Base-by-base conservation (phyloP, 495 filamentous ascomycete genomes). In the Daldinia childiae region DNA sequence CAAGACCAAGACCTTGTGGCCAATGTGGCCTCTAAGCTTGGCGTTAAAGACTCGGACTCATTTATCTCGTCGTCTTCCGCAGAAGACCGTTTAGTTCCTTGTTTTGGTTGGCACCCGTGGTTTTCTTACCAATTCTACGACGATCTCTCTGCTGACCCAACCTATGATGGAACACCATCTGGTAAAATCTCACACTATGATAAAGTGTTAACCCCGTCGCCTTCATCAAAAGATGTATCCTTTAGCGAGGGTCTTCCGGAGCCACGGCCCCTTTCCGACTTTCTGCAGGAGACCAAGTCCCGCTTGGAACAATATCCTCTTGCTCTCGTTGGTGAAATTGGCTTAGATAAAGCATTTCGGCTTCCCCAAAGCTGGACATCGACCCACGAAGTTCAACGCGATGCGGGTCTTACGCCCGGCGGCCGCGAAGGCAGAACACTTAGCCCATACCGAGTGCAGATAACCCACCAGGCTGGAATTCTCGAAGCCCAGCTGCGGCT, bases 31-130 rank as follows among this genome's bases (percentile, higher is more conserved):
- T 78, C 83, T 30, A 54, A 85, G 73, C 78, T 82, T 12, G 73
- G 78, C 60, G 70, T 77, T 66, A 57, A 64, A 14, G 59, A 76
- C 69, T 24, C 61, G 17, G 58, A 63, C 5, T 58, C 48, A 12
- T 32, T 77, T 26, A 34, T 65, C 21, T 50, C 41, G 36, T 30
- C 74, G 17, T 26, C 15, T 58, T 17, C 30, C n/a, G 55, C 58
- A 34, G 45, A 72, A 58, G 45, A 61, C 41, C 59, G 69, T 75
- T 74, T 97, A 12, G 67, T 98, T 1, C 95, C 95, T 0, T 90
- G 89, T 30, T 99, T 97, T 81, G 95, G 95, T n/a, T 97, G 95
- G 93, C 95, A 99, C 78, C 96, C 96, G 1, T 99, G 95, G 95
- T 99, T 98, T 79, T 95, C 95, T 1, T 86, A 99, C 76, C 91